Evolutionary conservation across 73 alveolate genomes (phyloP).

Genomic region (Paramecium primaurelia): DNA sequence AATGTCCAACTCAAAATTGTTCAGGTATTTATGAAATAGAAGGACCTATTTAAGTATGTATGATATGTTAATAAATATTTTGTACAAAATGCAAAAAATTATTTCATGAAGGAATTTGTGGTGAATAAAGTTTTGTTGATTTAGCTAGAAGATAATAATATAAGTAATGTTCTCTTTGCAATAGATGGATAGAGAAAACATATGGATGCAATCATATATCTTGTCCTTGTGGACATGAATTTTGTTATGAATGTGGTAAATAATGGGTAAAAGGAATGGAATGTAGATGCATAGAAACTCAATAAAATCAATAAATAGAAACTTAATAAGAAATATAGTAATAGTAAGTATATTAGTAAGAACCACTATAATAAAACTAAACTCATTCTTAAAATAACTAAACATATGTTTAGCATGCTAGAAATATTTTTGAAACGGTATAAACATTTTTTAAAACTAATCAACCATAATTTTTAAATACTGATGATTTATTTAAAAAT

Average conservation of each 20-base stretch:
- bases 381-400: neutral
- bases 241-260: neutral
- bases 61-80: neutral
- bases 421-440: neutral
- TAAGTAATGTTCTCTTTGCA: neutral
- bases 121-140: neutral
- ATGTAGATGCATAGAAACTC: neutral
- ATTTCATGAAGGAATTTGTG: conserved; percentile 3
- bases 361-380: neutral
- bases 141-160: neutral
- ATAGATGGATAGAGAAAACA: neutral
- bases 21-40: neutral
- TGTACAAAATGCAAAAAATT: neutral
- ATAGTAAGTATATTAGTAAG: neutral
- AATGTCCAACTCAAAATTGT: neutral
- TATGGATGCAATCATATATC: neutral
- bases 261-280: neutral
- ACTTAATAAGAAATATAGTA: neutral
- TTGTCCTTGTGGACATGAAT: conserved; percentile 1
- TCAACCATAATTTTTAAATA: too few relatives aligned
- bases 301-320: neutral
- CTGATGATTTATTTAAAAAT: neutral
- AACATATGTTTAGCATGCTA: neutral
- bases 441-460: too few relatives aligned
- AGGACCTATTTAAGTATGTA: neutral